phyloP scores from a whole-genome alignment of 106 monocot species.

The Apostasia ramifera region DNA sequence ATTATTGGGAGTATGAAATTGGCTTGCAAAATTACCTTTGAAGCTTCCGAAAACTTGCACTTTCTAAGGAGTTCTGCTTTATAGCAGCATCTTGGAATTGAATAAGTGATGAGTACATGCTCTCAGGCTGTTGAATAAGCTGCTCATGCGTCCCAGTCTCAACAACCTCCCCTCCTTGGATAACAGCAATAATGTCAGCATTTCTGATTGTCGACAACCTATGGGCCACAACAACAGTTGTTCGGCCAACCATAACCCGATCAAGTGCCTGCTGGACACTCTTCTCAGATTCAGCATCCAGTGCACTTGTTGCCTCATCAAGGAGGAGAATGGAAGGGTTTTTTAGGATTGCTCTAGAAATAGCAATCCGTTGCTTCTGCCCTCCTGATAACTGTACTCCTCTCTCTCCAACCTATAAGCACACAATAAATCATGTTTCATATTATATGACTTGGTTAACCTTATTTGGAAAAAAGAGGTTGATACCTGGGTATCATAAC shows the following conservation, averaged over 20 bases:
- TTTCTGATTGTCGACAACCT: constrained; percentile 67
- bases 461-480: neutral
- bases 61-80: constrained; percentile 21
- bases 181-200: constrained; percentile 69
- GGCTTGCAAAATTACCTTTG: constrained; percentile 33
- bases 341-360: constrained; percentile 88
- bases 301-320: constrained; percentile 87
- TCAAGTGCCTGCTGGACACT: constrained; percentile 82
- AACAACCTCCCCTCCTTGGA: constrained; percentile 47
- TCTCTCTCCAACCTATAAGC: constrained; percentile 58
- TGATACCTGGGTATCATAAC: constrained; percentile 63
- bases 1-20: neutral
- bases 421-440: neutral
- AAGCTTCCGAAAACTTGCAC: constrained; percentile 22
- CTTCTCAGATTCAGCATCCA: constrained; percentile 74
- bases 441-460: neutral
- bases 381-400: constrained; percentile 75
- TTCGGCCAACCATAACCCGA: constrained; percentile 69
- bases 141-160: constrained; percentile 86
- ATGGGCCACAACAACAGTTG: constrained; percentile 69
- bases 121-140: constrained; percentile 50
- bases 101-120: constrained; percentile 61
- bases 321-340: constrained; percentile 92
- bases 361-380: constrained; percentile 74
- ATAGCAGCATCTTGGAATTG: constrained; percentile 55